Conservation (phyloP, 2,329 filamentous ascomycete genomes). For the Aspergillus phoenicis region DNA sequence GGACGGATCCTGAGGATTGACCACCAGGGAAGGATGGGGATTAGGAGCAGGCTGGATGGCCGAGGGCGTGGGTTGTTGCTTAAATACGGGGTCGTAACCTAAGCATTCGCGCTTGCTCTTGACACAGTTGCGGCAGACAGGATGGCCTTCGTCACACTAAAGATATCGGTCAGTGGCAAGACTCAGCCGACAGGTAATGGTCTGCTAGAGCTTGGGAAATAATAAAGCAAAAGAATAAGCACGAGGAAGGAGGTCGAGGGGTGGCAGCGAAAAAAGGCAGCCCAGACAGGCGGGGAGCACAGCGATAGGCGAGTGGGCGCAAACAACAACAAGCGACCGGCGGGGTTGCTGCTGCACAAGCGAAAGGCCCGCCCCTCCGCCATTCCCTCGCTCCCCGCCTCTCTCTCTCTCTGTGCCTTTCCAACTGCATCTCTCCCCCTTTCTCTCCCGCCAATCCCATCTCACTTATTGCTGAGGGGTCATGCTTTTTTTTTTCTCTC, state of each 20-base stretch:
- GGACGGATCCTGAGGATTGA: slow-evolving; percentile 43
- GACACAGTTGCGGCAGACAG: slow-evolving; percentile 74
- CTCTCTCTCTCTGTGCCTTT: background rate
- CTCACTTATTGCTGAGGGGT: background rate
- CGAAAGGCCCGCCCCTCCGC: slow-evolving; percentile 25
- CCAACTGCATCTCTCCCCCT: background rate
- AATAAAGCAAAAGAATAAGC: slow-evolving; percentile 19
- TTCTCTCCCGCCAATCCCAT: background rate
- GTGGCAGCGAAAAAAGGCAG: slow-evolving; percentile 19
- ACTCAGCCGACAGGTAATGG: background rate
- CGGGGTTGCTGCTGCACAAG: slow-evolving; percentile 28
- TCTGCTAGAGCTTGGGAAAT: slow-evolving; percentile 20
- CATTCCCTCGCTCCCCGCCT: slow-evolving; percentile 11
- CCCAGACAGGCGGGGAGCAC: slow-evolving; percentile 7
- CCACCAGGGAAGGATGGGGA: slow-evolving; percentile 45
- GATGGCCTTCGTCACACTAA: slow-evolving; percentile 95
- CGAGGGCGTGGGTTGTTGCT: slow-evolving; percentile 69
- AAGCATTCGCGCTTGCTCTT: slow-evolving; percentile 70
- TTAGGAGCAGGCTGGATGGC: slow-evolving; percentile 65
- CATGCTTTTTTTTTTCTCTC: background rate
- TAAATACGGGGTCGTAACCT: slow-evolving; percentile 70
- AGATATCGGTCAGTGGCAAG: slow-evolving; percentile 16
- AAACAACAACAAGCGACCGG: slow-evolving; percentile 16
- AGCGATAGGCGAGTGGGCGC: slow-evolving; percentile 14
- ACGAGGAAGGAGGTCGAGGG: slow-evolving; percentile 13